These are phyloP conservation scores for Claviceps lovelessii DNA, from an alignment of 2,329 filamentous ascomycete genomes.

Conservation along the genomic window DNA sequence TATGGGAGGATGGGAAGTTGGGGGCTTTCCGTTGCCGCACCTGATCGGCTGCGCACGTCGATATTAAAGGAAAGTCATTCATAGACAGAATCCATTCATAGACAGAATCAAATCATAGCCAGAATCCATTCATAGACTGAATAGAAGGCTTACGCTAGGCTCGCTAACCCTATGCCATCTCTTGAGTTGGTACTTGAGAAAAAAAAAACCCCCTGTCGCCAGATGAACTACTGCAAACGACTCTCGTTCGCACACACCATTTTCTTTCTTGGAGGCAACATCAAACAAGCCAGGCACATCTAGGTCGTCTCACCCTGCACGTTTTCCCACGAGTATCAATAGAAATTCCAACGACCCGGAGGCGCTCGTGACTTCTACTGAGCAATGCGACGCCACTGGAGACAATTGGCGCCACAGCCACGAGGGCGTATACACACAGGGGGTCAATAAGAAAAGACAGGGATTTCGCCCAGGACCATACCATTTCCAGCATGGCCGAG, in stretches of 20 bases:
- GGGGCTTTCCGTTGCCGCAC: too few relatives aligned
- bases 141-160: too few relatives aligned
- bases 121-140: too few relatives aligned
- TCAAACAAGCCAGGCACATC: neutral
- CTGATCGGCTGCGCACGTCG: neutral
- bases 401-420: neutral
- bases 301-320: neutral
- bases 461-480: neutral
- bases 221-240: too few relatives aligned
- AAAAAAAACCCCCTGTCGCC: too few relatives aligned
- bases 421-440: neutral
- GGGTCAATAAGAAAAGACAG: neutral
- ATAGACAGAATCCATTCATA: too few relatives aligned
- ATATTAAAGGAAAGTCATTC: neutral
- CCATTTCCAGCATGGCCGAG: too few relatives aligned
- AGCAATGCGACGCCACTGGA: neutral
- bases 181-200: too few relatives aligned
- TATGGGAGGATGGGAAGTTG: neutral
- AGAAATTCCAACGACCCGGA: neutral
- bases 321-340: neutral
- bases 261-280: neutral
- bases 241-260: neutral
- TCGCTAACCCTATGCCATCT: too few relatives aligned
- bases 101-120: too few relatives aligned
- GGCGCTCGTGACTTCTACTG: neutral